These are phyloP conservation scores for Coemansia sp. DNA, from an alignment of 192 early-diverging fungal species.

Conservation along the genomic window DNA sequence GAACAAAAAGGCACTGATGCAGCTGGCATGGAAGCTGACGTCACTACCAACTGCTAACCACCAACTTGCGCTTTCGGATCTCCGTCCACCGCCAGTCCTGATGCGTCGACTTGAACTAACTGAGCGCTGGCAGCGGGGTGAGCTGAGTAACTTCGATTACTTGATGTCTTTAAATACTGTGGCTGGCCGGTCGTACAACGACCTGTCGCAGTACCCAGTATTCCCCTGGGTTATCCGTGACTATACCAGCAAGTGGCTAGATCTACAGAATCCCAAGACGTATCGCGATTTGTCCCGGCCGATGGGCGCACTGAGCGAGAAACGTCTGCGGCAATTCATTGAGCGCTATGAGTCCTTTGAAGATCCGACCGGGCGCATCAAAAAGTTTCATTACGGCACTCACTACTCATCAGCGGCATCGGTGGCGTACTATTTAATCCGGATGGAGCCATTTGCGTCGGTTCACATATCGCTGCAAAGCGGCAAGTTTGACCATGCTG, in stretches of 20 bases:
- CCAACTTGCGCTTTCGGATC: conserved; percentile 31
- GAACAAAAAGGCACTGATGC: conserved; percentile 40
- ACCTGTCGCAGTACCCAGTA: conserved; percentile 95
- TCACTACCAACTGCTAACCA: conserved; percentile 28
- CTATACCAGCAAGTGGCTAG: conserved; percentile 75
- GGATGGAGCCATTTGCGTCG: conserved; percentile 85
- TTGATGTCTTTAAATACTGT: conserved; percentile 90
- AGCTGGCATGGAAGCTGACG: conserved; percentile 45
- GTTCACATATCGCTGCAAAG: conserved; percentile 57
- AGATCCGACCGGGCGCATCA: conserved; percentile 59
- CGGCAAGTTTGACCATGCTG: conserved; percentile 82
- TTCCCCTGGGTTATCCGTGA: conserved; percentile 92
- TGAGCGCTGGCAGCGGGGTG: conserved; percentile 77
- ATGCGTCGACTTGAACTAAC: conserved; percentile 55
- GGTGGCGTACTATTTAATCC: conserved; percentile 84
- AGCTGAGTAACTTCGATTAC: conserved; percentile 96
- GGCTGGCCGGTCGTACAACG: conserved; percentile 80
- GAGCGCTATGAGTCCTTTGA: conserved; percentile 64
- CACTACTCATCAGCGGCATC: conserved; percentile 94
- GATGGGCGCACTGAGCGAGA: conserved; percentile 79
- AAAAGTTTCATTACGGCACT: conserved; percentile 90
- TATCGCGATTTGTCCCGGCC: conserved; percentile 91
- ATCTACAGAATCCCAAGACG: conserved; percentile 69
- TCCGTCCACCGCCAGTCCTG: conserved; percentile 33
- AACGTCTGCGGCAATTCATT: conserved; percentile 41